A percentile compares a stretch with the other conserved stretches of the same genome.
These are phyloP conservation scores for Cenchrus fungigraminus DNA, from an alignment of 176 grass and related monocot genomes.

Conservation along the genomic window DNA sequence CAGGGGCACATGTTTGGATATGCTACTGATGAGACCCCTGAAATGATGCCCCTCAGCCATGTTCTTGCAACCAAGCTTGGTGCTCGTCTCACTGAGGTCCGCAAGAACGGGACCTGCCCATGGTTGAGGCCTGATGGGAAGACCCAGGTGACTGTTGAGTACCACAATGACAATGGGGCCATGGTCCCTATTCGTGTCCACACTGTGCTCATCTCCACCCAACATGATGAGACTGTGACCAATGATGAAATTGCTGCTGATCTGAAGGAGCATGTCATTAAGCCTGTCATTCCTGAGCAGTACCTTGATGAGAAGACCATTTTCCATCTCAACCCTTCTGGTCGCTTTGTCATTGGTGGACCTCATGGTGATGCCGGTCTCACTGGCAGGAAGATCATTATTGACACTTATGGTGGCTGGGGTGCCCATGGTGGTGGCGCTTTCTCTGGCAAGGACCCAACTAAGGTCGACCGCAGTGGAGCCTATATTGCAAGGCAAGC, in stretches of 20 bases:
- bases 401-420: constrained; percentile 62
- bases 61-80: constrained; percentile 73
- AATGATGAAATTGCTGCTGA: constrained; percentile 54
- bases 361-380: constrained; percentile 64
- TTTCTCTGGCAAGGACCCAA: constrained; percentile 63
- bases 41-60: constrained; percentile 66
- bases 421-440: constrained; percentile 59
- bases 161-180: constrained; percentile 52
- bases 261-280: constrained; percentile 61
- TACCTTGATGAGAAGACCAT: constrained; percentile 70
- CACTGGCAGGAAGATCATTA: constrained; percentile 60
- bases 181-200: constrained; percentile 61
- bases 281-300: constrained; percentile 55
- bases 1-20: constrained; percentile 68
- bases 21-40: constrained; percentile 58
- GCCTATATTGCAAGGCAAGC: constrained; percentile 59
- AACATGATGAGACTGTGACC: constrained; percentile 60
- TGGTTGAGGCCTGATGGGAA: constrained; percentile 74
- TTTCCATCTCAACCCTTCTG: constrained; percentile 64
- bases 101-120: constrained; percentile 58
- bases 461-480: constrained; percentile 61
- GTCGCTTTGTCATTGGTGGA: constrained; percentile 56
- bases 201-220: constrained; percentile 65
- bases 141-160: constrained; percentile 71
- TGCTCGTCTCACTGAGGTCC: constrained; percentile 61